A percentile compares a stretch with the other conserved stretches of the same genome.
Evolutionary conservation across 148 eudicot species (phyloP).

Genomic region (Arbutus unedo): DNA sequence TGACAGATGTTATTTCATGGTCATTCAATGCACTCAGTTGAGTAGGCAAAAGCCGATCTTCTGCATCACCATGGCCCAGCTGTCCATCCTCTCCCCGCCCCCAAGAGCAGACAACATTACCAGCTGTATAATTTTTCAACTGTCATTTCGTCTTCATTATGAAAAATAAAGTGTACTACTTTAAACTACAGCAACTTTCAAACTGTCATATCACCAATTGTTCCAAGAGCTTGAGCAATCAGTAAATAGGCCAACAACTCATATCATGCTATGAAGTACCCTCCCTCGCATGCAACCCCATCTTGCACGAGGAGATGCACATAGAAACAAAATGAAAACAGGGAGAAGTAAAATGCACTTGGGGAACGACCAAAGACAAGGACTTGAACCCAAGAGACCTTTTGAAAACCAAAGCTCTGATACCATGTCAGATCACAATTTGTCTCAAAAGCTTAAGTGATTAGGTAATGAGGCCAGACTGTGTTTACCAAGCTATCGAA

Average conservation of each 20-base stretch:
- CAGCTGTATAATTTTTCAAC: constrained; percentile 45
- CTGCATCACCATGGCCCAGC: constrained; percentile 93
- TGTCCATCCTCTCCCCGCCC: constrained; percentile 99
- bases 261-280: not conserved
- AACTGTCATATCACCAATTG: not conserved
- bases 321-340: not conserved
- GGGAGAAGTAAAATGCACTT: not conserved
- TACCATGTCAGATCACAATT: not conserved
- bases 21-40: constrained; percentile 86
- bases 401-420: not conserved
- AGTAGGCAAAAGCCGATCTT: constrained; percentile 80
- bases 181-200: not conserved
- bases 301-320: not conserved
- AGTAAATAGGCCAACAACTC: not conserved
- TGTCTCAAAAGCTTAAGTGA: not conserved
- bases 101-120: constrained; percentile 91
- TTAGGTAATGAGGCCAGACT: not conserved
- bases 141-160: constrained; percentile 12
- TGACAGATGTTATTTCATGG: constrained; percentile 63
- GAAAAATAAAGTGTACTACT: not conserved
- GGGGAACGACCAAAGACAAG: not conserved
- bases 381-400: not conserved
- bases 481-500: not conserved
- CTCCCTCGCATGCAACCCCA: not conserved
- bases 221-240: not conserved